Conservation (phyloP, 2,329 filamentous ascomycete species). For the Colletotrichum endophyticum region DNA sequence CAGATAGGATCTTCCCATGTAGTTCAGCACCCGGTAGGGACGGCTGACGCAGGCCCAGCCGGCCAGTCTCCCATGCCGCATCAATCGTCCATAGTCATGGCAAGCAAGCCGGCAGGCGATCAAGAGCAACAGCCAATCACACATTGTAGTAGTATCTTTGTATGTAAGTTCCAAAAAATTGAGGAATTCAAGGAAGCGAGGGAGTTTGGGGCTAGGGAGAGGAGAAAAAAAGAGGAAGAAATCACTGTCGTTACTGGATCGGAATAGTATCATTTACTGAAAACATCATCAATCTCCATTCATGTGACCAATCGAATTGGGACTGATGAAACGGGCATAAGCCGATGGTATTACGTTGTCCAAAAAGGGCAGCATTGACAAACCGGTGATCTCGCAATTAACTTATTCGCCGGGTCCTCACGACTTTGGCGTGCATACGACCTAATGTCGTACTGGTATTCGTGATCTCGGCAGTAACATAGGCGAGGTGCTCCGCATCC, state of each 20-base stretch:
- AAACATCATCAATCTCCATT: not conserved
- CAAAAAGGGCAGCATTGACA: not conserved
- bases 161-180: not conserved
- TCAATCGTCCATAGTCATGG: not conserved
- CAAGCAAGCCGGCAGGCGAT: not conserved
- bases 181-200: not conserved
- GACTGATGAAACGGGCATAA: not conserved
- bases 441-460: rapidly evolving
- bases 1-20: not conserved
- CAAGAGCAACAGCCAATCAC: not conserved
- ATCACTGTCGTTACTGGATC: not conserved
- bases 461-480: not conserved
- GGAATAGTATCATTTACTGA: not conserved
- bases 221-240: not conserved
- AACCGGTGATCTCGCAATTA: not conserved
- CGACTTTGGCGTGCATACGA: not conserved
- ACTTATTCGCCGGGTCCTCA: not conserved
- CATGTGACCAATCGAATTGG: not conserved
- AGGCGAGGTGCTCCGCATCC: not conserved
- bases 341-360: rapidly evolving
- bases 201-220: not conserved
- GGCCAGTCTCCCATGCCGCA: not conserved
- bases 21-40: not conserved
- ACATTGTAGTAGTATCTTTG: not conserved
- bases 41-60: not conserved